Conservation (phyloP, 2,329 filamentous ascomycete species). For the Microcyclosporella mali region DNA sequence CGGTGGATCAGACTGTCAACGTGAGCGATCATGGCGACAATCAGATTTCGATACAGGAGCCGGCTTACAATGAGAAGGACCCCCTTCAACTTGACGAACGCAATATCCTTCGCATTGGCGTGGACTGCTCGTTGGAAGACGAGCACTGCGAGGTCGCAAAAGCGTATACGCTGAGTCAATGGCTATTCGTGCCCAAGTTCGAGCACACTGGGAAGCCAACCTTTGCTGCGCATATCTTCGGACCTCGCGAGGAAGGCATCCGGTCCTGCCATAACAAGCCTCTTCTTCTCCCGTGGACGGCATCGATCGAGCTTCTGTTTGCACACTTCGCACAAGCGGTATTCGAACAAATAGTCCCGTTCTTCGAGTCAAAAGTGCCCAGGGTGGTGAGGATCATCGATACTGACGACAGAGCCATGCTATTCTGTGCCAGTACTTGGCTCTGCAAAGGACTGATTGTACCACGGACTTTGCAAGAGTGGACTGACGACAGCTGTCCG, state of each 20-base stretch:
- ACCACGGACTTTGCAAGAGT: not conserved
- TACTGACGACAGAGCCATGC: not conserved
- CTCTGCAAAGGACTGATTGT: conserved; percentile 1
- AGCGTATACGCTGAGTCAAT: conserved; percentile 1
- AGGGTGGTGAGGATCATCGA: conserved; percentile 4
- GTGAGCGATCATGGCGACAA: not conserved
- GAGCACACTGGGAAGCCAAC: not conserved
- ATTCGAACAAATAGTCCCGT: conserved; percentile 6
- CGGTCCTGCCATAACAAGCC: not conserved
- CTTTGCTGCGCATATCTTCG: conserved; percentile 1
- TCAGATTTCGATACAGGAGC: not conserved
- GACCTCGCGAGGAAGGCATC: not conserved
- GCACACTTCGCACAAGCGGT: conserved; percentile 6
- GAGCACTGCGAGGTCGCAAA: conserved; percentile 1
- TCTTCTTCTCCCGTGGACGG: conserved; percentile 2
- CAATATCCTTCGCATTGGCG: conserved; percentile 5
- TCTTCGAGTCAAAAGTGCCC: conserved; percentile 1
- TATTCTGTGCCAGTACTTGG: not conserved
- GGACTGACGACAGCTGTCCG: not conserved
- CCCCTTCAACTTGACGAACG: conserved; percentile 3
- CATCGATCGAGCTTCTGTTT: conserved; percentile 6
- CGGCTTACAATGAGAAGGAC: not conserved
- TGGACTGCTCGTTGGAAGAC: conserved; percentile 2
- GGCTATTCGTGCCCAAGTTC: conserved; percentile 6
- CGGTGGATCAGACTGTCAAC: not conserved